Evolutionary conservation across 1,284 basidiomycete genomes (phyloP).

Genomic region (Tilletiopsis washingtonensis): DNA sequence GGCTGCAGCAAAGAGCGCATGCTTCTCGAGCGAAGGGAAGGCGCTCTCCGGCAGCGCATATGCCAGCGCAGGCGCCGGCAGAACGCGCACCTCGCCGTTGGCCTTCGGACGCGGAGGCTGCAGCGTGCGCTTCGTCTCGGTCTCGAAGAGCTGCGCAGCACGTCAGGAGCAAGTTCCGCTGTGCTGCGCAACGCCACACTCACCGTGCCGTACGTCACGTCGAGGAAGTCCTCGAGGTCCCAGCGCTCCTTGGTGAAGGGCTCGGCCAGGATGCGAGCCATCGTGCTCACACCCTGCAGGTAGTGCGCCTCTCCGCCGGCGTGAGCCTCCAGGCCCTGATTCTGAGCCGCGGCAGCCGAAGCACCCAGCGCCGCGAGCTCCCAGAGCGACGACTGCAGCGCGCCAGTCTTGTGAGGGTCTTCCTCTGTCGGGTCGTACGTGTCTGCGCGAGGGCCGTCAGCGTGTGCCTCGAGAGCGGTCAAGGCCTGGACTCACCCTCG

Average conservation of each 20-base stretch:
- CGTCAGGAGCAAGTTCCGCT: not conserved
- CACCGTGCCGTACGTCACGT: slow-evolving; percentile 87
- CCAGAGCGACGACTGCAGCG: slow-evolving; percentile 82
- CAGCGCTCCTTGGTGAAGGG: slow-evolving; percentile 87
- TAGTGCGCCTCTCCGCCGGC: slow-evolving; percentile 61
- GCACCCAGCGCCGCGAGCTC: slow-evolving; percentile 67
- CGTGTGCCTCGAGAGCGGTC: not conserved
- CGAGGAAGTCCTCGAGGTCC: slow-evolving; percentile 89
- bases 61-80: slow-evolving; percentile 7
- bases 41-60: slow-evolving; percentile 4
- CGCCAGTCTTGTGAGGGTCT: slow-evolving; percentile 69
- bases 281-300: slow-evolving; percentile 69
- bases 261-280: slow-evolving; percentile 78
- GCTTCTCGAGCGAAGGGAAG: slow-evolving; percentile 9
- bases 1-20: slow-evolving; percentile 2
- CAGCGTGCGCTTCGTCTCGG: slow-evolving; percentile 70
- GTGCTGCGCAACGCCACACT: not conserved
- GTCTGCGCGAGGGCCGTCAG: slow-evolving; percentile 5
- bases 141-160: slow-evolving; percentile 63
- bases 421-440: slow-evolving; percentile 62
- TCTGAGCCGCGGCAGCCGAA: slow-evolving; percentile 2
- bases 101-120: slow-evolving; percentile 3
- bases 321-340: slow-evolving; percentile 1
- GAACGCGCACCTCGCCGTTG: slow-evolving; percentile 2
- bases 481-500: not conserved